Base-by-base conservation (phyloP, 352 stramenopile genomes). In the Phytophthora pseudosyringae region DNA sequence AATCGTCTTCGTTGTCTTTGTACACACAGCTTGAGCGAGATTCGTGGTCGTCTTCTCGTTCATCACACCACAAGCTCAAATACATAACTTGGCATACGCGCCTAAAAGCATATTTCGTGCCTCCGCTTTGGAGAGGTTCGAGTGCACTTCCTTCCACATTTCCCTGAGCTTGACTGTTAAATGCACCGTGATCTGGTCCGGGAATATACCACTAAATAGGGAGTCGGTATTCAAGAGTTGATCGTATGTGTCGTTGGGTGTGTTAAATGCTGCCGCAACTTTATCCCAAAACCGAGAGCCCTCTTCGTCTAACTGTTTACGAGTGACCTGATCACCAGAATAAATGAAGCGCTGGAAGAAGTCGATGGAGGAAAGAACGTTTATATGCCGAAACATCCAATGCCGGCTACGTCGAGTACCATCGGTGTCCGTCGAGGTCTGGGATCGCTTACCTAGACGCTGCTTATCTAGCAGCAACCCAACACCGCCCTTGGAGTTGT, bases 311-410 rank as follows among this genome's bases (percentile, higher is more conserved):
- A 58, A 10, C 13, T 64, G 0, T 21, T n/a, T 4, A 4, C 39
- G 39, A 5, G 46, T 56, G 2, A 64, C 28, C 8, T 39, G 8
- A 6, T 64, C 38, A 6, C 39, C 57, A 15, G 45, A 57, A 9
- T n/a, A 33, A n/a, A 64, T 40, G 10, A 62, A 62, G 3, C n/a
- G 0, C 8, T 41, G n/a, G 16, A 58, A 64, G 33, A 58, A 45
- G 13, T 5, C 2, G 1, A 53, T 3, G 4, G 49, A 50, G n/a
- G 58, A 58, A 1, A 52, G 46, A 4, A 56, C 33, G 31, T 56
- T 64, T 1, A 56, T 35, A 6, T 56, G 10, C 1, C 36, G 55
- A 49, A 64, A 64, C 5, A 36, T 6, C 12, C 43, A 61, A 32
- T 53, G 53, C 2, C 55, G 32, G 0, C 13, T 54, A n/a, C 15